Percentiles rank a stretch among this genome's conserved stretches.
These are phyloP conservation scores for Penicillium cinerascens DNA, from an alignment of 495 filamentous ascomycete species.

Conservation along the genomic window DNA sequence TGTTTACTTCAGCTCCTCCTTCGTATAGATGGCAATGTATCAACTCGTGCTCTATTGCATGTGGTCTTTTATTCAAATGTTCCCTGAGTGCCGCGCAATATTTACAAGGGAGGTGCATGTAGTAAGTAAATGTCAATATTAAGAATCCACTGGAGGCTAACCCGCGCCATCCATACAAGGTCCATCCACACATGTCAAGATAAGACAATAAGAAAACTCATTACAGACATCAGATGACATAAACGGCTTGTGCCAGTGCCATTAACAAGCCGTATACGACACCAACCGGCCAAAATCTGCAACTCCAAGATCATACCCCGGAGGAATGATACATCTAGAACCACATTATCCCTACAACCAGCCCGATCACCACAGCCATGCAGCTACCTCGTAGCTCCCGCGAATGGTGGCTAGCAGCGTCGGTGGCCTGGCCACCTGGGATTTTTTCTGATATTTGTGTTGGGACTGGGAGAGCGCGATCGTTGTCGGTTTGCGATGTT, in stretches of 20 bases:
- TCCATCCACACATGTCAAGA: conserved; percentile 7
- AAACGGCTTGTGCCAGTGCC: background rate
- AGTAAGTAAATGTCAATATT: conserved; percentile 12
- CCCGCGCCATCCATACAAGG: conserved; percentile 23
- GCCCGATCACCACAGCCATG: conserved; percentile 43
- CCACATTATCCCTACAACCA: conserved; percentile 43
- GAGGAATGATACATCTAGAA: conserved; percentile 19
- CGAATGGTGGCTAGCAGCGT: conserved; percentile 27
- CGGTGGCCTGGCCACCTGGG: conserved; percentile 23
- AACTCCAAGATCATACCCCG: background rate
- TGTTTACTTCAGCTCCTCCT: background rate
- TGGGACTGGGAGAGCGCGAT: background rate
- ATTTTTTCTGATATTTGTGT: conserved; percentile 6
- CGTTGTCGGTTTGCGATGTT: background rate
- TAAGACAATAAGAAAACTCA: conserved; percentile 19
- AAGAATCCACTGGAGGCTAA: conserved; percentile 22
- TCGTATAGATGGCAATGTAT: background rate
- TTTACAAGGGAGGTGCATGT: background rate
- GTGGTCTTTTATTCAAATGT: background rate
- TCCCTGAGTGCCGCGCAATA: background rate
- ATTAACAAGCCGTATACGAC: background rate
- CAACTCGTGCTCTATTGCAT: background rate
- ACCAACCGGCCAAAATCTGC: background rate
- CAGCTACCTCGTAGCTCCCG: conserved; percentile 35
- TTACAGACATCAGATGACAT: conserved; percentile 21